phyloP scores from a whole-genome alignment of 2,329 filamentous ascomycete species.

The Nothophaeocryptopus gaeumannii region DNA sequence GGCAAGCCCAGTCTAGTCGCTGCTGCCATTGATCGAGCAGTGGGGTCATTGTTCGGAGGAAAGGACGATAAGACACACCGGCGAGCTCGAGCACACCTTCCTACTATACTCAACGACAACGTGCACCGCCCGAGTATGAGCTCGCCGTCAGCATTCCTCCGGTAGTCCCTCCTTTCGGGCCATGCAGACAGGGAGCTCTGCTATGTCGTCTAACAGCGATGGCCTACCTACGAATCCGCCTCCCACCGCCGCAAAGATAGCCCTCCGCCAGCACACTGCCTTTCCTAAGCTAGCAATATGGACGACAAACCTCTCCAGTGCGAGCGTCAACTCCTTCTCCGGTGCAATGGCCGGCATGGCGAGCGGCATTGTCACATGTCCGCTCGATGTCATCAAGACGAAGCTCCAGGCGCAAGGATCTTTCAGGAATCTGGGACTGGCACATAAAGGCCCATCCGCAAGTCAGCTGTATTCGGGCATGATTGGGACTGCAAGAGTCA shows the following conservation, averaged over 20 bases:
- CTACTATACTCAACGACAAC: neutral
- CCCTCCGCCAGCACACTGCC: conserved; percentile 25
- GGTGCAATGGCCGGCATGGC: conserved; percentile 88
- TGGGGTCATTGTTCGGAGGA: neutral
- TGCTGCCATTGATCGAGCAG: too few relatives aligned
- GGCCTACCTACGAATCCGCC: conserved; percentile 22
- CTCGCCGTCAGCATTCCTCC: conserved; percentile 18
- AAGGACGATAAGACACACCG: neutral
- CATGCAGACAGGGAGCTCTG: conserved; percentile 32
- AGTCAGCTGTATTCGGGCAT: conserved; percentile 75
- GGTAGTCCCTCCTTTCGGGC: conserved; percentile 30
- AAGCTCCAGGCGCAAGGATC: conserved; percentile 94
- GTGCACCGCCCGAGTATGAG: conserved; percentile 27
- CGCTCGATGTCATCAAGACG: conserved; percentile 98
- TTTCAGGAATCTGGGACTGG: conserved; percentile 53
- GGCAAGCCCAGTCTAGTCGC: too few relatives aligned
- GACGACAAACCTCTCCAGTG: conserved; percentile 50
- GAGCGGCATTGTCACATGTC: conserved; percentile 91
- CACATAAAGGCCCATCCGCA: conserved; percentile 37
- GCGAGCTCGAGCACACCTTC: neutral
- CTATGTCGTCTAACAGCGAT: conserved; percentile 31
- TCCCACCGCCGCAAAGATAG: conserved; percentile 11
- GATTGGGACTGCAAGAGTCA: conserved; percentile 78
- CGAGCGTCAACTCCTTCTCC: conserved; percentile 73
- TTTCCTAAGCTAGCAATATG: conserved; percentile 39